phyloP scores from a whole-genome alignment of 1,284 basidiomycete species.

The Microbotryomycetes sp. region DNA sequence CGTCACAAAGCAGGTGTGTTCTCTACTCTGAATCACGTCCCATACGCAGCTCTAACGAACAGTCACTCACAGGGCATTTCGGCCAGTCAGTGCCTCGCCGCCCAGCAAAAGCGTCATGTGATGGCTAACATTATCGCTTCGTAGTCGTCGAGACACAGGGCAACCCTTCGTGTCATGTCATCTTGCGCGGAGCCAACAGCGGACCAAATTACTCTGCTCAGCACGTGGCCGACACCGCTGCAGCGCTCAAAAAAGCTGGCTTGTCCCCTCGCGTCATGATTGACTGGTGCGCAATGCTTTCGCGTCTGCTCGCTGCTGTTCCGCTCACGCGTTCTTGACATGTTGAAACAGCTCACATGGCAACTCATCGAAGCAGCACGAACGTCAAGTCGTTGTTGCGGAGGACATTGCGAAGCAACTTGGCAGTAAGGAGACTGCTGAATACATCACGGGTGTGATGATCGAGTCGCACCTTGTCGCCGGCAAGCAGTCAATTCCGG shows the following conservation, averaged over 20 bases:
- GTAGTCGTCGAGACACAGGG: slow-evolving; percentile 44
- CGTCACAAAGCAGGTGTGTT: slow-evolving; percentile 81
- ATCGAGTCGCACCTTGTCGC: slow-evolving; percentile 90
- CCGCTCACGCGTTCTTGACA: not conserved
- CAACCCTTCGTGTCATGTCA: slow-evolving; percentile 83
- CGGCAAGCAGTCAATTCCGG: slow-evolving; percentile 74
- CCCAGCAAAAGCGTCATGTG: not conserved
- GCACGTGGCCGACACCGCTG: slow-evolving; percentile 66
- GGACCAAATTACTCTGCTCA: slow-evolving; percentile 80
- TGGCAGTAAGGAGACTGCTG: slow-evolving; percentile 65
- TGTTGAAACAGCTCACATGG: slow-evolving; percentile 57
- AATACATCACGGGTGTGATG: slow-evolving; percentile 92
- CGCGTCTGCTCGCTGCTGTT: not conserved
- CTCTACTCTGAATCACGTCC: not conserved
- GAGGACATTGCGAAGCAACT: slow-evolving; percentile 50
- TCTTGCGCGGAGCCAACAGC: slow-evolving; percentile 74
- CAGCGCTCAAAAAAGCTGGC: slow-evolving; percentile 72
- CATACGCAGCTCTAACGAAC: not conserved
- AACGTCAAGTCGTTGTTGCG: slow-evolving; percentile 50
- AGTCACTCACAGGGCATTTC: slow-evolving; percentile 20
- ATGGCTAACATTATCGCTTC: not conserved
- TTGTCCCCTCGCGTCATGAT: slow-evolving; percentile 47
- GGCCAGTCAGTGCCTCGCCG: slow-evolving; percentile 13
- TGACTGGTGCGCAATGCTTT: slow-evolving; percentile 27
- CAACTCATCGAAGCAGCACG: slow-evolving; percentile 54